phyloP scores from a whole-genome alignment of 129 eudicot species.

The Centaurea solstitialis region DNA sequence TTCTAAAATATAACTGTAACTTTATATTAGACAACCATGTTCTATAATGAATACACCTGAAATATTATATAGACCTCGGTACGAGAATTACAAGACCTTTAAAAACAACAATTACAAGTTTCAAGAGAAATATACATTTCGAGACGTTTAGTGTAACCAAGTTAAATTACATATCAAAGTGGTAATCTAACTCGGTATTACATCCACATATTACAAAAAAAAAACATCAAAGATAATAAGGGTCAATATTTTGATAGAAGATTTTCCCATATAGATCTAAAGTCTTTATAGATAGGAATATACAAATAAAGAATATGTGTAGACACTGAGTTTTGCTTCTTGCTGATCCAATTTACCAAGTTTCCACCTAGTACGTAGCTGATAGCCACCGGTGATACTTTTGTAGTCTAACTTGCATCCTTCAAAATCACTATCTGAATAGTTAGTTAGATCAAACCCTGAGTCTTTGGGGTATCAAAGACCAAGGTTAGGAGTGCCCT shows the following conservation, averaged over 20 bases:
- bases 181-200: slow-evolving; percentile 1
- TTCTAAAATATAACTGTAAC: too few species aligned
- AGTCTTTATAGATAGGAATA: not conserved
- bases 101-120: not conserved
- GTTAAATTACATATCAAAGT: not conserved
- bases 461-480: too few species aligned
- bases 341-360: too few species aligned
- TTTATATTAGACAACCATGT: not conserved
- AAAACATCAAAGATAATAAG: not conserved
- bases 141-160: not conserved
- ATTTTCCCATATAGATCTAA: not conserved
- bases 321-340: too few species aligned
- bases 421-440: too few species aligned
- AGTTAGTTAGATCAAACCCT: too few species aligned
- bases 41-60: not conserved
- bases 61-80: not conserved
- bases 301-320: not conserved
- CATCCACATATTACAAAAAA: slow-evolving; percentile 5
- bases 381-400: too few species aligned
- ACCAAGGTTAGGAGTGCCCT: too few species aligned
- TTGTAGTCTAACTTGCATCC: too few species aligned
- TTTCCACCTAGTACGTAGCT: too few species aligned
- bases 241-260: not conserved
- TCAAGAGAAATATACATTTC: not conserved
- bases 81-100: not conserved